Conservation (phyloP, 768 basidiomycete genomes). For the Mrakia blollopis region DNA sequence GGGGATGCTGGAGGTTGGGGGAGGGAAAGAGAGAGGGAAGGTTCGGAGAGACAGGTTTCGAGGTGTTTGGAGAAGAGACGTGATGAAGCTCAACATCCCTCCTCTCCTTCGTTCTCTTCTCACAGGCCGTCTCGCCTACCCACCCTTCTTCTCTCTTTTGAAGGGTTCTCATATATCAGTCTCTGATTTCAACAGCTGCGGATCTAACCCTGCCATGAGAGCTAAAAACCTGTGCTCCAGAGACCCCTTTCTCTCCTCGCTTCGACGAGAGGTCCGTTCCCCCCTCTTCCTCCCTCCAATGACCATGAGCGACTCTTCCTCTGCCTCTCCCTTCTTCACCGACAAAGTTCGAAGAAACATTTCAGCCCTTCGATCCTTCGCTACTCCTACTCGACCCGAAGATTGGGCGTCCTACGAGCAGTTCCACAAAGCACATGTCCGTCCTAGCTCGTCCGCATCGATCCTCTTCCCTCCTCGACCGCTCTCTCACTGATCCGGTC, state of each 20-base stretch:
- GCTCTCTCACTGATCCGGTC: neutral
- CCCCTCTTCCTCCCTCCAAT: neutral
- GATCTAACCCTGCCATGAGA: no score
- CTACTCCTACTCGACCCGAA: neutral
- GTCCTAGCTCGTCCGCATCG: neutral
- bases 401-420: neutral
- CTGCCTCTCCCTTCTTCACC: neutral
- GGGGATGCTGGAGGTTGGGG: no score
- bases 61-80: no score
- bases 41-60: no score
- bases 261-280: neutral
- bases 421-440: neutral
- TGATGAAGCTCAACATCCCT: no score
- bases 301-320: neutral
- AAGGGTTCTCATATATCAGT: no score
- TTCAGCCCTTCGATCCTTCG: neutral
- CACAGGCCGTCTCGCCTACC: no score
- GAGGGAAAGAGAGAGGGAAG: no score
- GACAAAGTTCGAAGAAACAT: neutral
- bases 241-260: neutral
- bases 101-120: no score
- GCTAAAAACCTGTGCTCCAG: no score
- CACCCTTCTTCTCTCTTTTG: no score
- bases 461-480: neutral
- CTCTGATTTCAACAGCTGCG: no score